Base-by-base conservation (phyloP, 345 rosid genomes). In the Eutrema yunnanense region DNA sequence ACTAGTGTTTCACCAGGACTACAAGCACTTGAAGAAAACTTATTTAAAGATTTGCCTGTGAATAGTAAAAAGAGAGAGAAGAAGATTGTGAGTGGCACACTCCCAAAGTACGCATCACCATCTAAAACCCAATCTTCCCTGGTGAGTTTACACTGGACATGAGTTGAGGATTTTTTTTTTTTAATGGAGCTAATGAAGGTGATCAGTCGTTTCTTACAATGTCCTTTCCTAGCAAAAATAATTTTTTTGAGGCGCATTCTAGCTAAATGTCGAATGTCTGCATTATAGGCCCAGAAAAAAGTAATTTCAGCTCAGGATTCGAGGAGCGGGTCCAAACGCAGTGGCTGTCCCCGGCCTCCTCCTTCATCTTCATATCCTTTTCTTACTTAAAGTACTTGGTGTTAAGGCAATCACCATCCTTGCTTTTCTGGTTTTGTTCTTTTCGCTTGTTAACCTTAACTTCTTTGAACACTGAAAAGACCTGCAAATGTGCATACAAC, bases 331-430 rank as follows among this genome's bases (percentile, higher is more conserved):
- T 85, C 96, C 56, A 89, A 92, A 81, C 86, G 87, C 44, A 82
- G 88, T 49, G 90, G 89, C 57, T 78, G 85, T 36, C 88, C 86
- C 22, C 81, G 81, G 56, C 88, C 90, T 41, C 80, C 67, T 68
- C 73, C 81, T 36, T 76, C 88, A 76, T 80, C 92, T 76, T 84
- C 90, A 94, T 94, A 94, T 94, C 99, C 99, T 91, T 91, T 65
- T 67, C 62, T 65, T 56, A 61, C 57, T 59, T 73, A 52, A 2
- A 44, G n/a, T 62, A 22, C 38, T 55, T 2, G 5, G 10, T 55
- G 37, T 55, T 32, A 12, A 40, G 51, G 57, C 58, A 62, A 55
- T 26, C 19, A 53, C 57, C 50, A 55, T 59, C 67, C 34, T 34
- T 66, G 69, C 19, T 59, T 58, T 72, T 27, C 14, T 27, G 8